phyloP scores from a whole-genome alignment of 371 early-diverging fungal genomes.

The Mucor ambiguus region DNA sequence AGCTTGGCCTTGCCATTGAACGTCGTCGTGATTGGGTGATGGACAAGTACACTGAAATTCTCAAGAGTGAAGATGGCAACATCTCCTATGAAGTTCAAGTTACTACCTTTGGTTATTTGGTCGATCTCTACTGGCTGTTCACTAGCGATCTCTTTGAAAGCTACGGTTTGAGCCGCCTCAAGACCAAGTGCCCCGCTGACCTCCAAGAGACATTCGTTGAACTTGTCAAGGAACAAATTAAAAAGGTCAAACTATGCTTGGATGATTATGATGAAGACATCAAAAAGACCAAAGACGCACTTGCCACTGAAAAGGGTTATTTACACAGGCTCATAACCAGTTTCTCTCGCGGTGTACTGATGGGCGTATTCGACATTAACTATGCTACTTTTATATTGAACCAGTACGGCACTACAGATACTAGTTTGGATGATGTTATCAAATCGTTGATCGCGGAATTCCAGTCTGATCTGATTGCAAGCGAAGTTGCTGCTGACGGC shows the following conservation, averaged over 20 bases:
- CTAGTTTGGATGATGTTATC: slow-evolving; percentile 53
- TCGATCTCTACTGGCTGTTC: slow-evolving; percentile 63
- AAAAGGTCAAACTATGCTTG: slow-evolving; percentile 19
- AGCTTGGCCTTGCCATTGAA: slow-evolving; percentile 23
- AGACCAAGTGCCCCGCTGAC: slow-evolving; percentile 38
- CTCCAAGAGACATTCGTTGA: slow-evolving; percentile 41
- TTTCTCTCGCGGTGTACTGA: slow-evolving; percentile 40
- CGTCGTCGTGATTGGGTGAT: slow-evolving; percentile 41
- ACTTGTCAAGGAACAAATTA: slow-evolving; percentile 40
- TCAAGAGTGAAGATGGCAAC: slow-evolving; percentile 26
- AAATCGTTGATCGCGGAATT: slow-evolving; percentile 50
- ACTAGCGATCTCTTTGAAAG: slow-evolving; percentile 51
- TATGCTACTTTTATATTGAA: slow-evolving; percentile 38
- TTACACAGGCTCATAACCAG: slow-evolving; percentile 24
- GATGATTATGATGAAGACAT: neutral
- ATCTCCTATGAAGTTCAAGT: slow-evolving; percentile 28
- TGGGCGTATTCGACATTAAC: slow-evolving; percentile 45
- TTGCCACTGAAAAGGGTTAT: neutral
- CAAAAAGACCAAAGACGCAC: neutral
- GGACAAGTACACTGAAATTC: slow-evolving; percentile 29
- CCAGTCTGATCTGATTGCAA: slow-evolving; percentile 30
- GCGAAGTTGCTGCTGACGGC: slow-evolving; percentile 33
- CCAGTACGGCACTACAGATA: slow-evolving; percentile 37
- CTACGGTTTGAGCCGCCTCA: slow-evolving; percentile 32
- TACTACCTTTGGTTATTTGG: slow-evolving; percentile 46